These are phyloP conservation scores for Orobanche coerulescens DNA, from an alignment of 257 asterid species.

Conservation along the genomic window DNA sequence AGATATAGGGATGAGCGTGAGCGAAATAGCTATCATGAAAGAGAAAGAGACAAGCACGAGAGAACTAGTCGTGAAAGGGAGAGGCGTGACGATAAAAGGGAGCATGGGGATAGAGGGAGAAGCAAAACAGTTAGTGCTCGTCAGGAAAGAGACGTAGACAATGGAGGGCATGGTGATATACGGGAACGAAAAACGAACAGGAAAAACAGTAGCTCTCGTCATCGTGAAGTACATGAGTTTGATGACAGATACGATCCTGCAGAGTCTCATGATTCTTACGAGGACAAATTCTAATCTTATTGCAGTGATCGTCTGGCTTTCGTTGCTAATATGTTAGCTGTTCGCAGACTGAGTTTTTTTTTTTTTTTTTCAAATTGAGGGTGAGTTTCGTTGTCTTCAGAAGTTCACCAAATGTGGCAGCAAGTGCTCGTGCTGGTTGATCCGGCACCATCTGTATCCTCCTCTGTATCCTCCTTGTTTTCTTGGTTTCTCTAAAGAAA, in stretches of 20 bases:
- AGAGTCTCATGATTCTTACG: constrained; percentile 28
- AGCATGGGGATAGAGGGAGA: constrained; percentile 27
- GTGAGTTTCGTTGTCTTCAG: constrained; percentile 33
- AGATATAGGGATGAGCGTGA: constrained; percentile 27
- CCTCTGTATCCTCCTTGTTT: constrained; percentile 60
- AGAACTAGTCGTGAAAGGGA: constrained; percentile 37
- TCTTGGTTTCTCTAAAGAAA: background rate
- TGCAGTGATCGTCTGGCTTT: constrained; percentile 12
- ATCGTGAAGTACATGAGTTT: constrained; percentile 32
- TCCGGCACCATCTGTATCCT: constrained; percentile 73
- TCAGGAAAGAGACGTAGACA: constrained; percentile 26
- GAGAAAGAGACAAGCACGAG: constrained; percentile 29
- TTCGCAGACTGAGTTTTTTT: background rate
- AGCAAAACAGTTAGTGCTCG: constrained; percentile 27
- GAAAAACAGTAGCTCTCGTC: constrained; percentile 26
- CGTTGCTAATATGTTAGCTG: constrained; percentile 10
- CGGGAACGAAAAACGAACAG: constrained; percentile 22
- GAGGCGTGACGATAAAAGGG: constrained; percentile 32
- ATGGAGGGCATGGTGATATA: constrained; percentile 13
- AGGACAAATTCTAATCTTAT: constrained; percentile 21
- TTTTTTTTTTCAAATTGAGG: constrained; percentile 26
- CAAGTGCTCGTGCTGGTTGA: constrained; percentile 44
- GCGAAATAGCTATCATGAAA: constrained; percentile 16
- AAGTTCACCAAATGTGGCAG: constrained; percentile 42
- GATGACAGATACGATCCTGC: constrained; percentile 75